These are phyloP conservation scores for Cytospora piceae DNA, from an alignment of 2,329 filamentous ascomycete species.

Conservation along the genomic window DNA sequence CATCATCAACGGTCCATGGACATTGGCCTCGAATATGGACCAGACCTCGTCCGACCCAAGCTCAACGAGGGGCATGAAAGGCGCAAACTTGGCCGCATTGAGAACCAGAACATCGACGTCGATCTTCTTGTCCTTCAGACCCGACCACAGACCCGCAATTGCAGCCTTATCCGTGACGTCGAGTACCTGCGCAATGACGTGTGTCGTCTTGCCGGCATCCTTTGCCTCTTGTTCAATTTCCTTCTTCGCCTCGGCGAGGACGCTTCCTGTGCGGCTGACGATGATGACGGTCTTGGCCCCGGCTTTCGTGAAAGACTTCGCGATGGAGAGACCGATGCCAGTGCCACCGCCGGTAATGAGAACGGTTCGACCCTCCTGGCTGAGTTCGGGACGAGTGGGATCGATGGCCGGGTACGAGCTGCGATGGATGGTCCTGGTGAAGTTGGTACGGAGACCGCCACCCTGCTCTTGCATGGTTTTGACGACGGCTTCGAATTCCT, in stretches of 20 bases:
- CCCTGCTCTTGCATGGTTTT: slow-evolving; percentile 7
- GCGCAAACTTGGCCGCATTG: slow-evolving; percentile 24
- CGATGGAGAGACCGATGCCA: slow-evolving; percentile 29
- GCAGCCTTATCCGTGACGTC: slow-evolving; percentile 25
- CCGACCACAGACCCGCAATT: slow-evolving; percentile 18
- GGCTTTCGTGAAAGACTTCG: slow-evolving; percentile 19
- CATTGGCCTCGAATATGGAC: slow-evolving; percentile 32
- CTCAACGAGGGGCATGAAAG: slow-evolving; percentile 22
- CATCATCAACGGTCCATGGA: slow-evolving; percentile 30
- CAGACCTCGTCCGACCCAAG: slow-evolving; percentile 29
- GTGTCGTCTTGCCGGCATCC: slow-evolving; percentile 3
- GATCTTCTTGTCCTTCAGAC: slow-evolving; percentile 24
- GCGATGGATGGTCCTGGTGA: slow-evolving; percentile 15
- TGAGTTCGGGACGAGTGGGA: slow-evolving; percentile 14
- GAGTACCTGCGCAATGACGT: slow-evolving; percentile 20
- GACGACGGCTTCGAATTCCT: not conserved
- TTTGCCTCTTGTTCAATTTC: slow-evolving; percentile 8
- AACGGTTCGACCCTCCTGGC: slow-evolving; percentile 23
- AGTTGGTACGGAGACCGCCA: slow-evolving; percentile 7
- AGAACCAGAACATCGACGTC: slow-evolving; percentile 10
- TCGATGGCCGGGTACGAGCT: slow-evolving; percentile 18
- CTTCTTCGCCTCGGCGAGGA: slow-evolving; percentile 16
- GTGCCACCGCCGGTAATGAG: slow-evolving; percentile 29
- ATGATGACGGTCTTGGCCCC: slow-evolving; percentile 21
- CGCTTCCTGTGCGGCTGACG: slow-evolving; percentile 23